Conservation (phyloP, 352 stramenopile genomes). For the Globisporangium parvum region DNA sequence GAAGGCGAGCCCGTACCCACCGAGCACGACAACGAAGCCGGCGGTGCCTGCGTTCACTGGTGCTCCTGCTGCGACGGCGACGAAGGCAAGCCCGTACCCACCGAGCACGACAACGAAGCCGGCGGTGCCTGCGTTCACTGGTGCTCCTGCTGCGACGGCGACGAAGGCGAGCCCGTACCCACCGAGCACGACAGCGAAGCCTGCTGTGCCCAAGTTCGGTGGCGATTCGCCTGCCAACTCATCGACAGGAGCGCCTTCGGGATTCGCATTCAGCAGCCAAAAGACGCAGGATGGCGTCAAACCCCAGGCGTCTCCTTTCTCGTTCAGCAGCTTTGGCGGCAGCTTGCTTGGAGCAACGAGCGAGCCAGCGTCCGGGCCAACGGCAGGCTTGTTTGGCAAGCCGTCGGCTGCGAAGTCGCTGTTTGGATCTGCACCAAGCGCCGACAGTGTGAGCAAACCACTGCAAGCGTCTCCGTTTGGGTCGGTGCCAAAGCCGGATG, state of each 20-base stretch:
- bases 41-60: conserved; percentile 3
- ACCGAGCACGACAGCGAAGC: not conserved
- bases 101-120: not conserved
- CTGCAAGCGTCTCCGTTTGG: conserved; percentile 22
- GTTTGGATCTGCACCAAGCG: conserved; percentile 7
- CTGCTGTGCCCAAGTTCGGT: not conserved
- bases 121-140: not conserved
- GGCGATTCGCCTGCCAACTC: not conserved
- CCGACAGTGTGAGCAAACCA: conserved; percentile 8
- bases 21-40: conserved; percentile 10
- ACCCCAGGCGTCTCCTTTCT: conserved; percentile 8
- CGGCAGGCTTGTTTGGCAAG: conserved; percentile 3
- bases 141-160: not conserved
- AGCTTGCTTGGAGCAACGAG: conserved; percentile 2
- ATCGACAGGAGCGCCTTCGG: not conserved
- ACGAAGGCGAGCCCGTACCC: not conserved
- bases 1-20: conserved; percentile 4
- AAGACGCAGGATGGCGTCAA: not conserved
- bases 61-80: not conserved
- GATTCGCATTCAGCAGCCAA: not conserved
- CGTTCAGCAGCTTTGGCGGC: conserved; percentile 13
- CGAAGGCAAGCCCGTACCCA: not conserved
- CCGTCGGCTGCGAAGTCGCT: conserved; percentile 16
- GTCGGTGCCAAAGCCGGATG: conserved; percentile 16
- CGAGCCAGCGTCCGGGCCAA: not conserved